phyloP scores from a whole-genome alignment of 768 basidiomycete genomes.

The Suillus sp. region DNA sequence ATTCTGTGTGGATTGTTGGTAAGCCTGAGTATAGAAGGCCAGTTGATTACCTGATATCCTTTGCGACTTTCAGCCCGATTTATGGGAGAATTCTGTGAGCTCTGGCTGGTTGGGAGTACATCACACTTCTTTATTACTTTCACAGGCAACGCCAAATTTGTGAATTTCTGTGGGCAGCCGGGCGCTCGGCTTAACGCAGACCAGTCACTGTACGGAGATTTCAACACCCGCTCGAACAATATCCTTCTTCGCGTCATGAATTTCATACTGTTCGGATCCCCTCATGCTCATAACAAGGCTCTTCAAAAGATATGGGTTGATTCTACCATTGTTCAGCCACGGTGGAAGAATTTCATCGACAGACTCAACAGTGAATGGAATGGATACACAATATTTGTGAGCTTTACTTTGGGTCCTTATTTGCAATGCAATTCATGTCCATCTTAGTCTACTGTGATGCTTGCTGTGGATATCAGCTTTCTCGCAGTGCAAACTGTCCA shows the following conservation, averaged over 20 bases:
- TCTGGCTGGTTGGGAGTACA: neutral
- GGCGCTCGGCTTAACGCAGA: slow-evolving; percentile 35
- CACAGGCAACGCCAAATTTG: slow-evolving; percentile 31
- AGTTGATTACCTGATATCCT: neutral
- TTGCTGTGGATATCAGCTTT: slow-evolving; percentile 17
- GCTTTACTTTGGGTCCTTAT: slow-evolving; percentile 16
- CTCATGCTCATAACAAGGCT: slow-evolving; percentile 43
- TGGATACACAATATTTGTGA: slow-evolving; percentile 49
- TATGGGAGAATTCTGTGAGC: slow-evolving; percentile 3
- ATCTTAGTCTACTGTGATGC: slow-evolving; percentile 17
- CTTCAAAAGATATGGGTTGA: slow-evolving; percentile 50
- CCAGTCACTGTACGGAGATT: slow-evolving; percentile 22
- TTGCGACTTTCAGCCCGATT: neutral
- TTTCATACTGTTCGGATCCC: slow-evolving; percentile 46
- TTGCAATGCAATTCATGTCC: neutral
- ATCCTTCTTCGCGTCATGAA: slow-evolving; percentile 26
- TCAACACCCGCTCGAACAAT: no score
- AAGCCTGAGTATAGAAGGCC: neutral
- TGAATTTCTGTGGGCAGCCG: slow-evolving; percentile 22
- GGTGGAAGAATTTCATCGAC: slow-evolving; percentile 44
- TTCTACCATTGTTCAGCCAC: slow-evolving; percentile 36
- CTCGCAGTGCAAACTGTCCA: slow-evolving; percentile 29
- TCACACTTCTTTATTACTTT: neutral
- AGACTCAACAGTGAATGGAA: slow-evolving; percentile 51
- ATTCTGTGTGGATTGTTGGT: slow-evolving; percentile 6